Base-by-base conservation (phyloP, 129 eudicot species). In the Flaveria ramosissima region DNA sequence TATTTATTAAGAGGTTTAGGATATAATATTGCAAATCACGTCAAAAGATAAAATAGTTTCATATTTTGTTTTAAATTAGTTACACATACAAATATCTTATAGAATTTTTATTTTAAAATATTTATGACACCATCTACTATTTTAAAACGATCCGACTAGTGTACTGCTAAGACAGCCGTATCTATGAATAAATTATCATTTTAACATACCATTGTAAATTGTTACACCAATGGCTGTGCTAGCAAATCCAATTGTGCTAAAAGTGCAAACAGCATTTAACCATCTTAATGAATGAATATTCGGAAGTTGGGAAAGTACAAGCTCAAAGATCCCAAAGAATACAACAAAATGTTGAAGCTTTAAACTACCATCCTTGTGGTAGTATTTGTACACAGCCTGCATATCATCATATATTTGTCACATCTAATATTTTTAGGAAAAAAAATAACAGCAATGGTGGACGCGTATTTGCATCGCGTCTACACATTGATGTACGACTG, bases 311-410 rank as follows among this genome's bases (percentile, higher is more conserved):
- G 87, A 86, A 50, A 86, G 85, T 68, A 76, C 36, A 77, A 86
- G 85, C 65, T 86, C 90, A 48, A 86, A 83, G 39, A 74, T 75
- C 77, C 90, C 87, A 7, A 86, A 86, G 72, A 86, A 75, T 21
- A 80, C 36, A 43, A 86, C 61, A 75, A 86, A 86, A 73, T 86
- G 87, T 51, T 86, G 90, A 46, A 86, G 74, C 20, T 83, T 86
- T 43, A 86, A 77, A 68, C 48, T 76, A 47, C 90, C 90, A 39
- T 77, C 82, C 10, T 73, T 75, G 53, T 86, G 74, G 65, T 83
- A 86, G 81, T 80, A 83, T 80, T 80, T 86, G 83, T 86, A 86
- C 47, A 86, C 83, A 12, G 90, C 90, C 90, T 86, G 84, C 46
- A 75, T 7, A 80, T 26, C 45, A 75, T 15, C 67, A 64, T 16